Percentiles rank a stretch among this genome's conserved stretches.
Conservation (phyloP, 129 eudicot genomes). For the Chrysanthemum makinoi region DNA sequence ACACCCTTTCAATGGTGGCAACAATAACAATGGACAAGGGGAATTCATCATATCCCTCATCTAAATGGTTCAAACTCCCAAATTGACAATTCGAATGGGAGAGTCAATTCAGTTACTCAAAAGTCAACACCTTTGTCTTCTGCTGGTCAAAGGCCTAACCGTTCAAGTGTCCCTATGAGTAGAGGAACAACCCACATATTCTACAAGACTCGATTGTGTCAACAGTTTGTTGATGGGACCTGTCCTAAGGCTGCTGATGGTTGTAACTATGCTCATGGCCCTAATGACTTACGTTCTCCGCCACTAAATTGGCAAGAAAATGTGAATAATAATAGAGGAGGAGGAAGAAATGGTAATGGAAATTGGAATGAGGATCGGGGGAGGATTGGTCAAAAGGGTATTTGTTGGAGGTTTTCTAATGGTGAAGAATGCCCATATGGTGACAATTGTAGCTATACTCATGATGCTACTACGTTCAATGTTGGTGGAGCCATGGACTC, state of each 20-base stretch:
- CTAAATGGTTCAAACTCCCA: slow-evolving; percentile 27
- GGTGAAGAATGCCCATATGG: slow-evolving; percentile 94
- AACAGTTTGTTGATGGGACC: slow-evolving; percentile 55
- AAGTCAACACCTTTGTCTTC: slow-evolving; percentile 32
- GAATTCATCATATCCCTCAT: slow-evolving; percentile 40
- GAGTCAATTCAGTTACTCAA: slow-evolving; percentile 31
- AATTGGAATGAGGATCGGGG: slow-evolving; percentile 67
- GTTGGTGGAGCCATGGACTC: slow-evolving; percentile 16
- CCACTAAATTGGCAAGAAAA: slow-evolving; percentile 89
- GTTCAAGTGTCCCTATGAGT: slow-evolving; percentile 25
- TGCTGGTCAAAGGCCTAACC: slow-evolving; percentile 25
- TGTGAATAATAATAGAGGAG: slow-evolving; percentile 46
- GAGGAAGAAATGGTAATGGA: slow-evolving; percentile 24
- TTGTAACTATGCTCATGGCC: slow-evolving; percentile 87
- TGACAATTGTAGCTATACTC: slow-evolving; percentile 73
- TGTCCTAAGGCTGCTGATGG: slow-evolving; percentile 59
- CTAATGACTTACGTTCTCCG: slow-evolving; percentile 65
- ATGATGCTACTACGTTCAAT: slow-evolving; percentile 56
- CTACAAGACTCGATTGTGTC: slow-evolving; percentile 76
- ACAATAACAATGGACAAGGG: slow-evolving; percentile 35
- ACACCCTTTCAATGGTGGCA: slow-evolving; percentile 39
- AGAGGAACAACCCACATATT: slow-evolving; percentile 67
- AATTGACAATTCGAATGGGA: slow-evolving; percentile 40
- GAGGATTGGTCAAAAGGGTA: slow-evolving; percentile 51
- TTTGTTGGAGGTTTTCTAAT: slow-evolving; percentile 72